Base-by-base conservation (phyloP, 2,329 filamentous ascomycete genomes). In the Meredithiella fracta region DNA sequence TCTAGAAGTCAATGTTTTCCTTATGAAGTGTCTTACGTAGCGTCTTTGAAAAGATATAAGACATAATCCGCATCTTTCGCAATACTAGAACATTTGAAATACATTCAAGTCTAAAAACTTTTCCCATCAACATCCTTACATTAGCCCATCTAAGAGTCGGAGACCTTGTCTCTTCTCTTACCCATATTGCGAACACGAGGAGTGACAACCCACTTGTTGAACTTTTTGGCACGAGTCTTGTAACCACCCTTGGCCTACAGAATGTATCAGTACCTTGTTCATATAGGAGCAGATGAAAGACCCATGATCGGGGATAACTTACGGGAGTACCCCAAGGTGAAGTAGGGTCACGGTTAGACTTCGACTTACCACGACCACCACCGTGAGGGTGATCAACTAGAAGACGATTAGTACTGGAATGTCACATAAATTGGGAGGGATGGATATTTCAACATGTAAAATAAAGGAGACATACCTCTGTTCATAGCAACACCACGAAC, bases 401-500 rank as follows among this genome's bases (percentile, higher is more conserved):
- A 59, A 53, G 29, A 15, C 22, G 22, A 26, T 56, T 51, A 56
- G 54, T 40, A 31, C 37, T 56, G 26, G 44, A n/a, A 15, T 54
- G 20, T 44, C 23, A 42, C 17, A 15, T 25, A 40, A 20, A 23
- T 49, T n/a, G 44, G 20, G 25, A 49, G 44, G 23, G 44, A 26
- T 49, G 22, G 11, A 22, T 22, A 23, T 29, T 14, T 25, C 20
- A 40, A 22, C n/a, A 2, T 25, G 14, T 14, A 49, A 23, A 8
- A 25, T 31, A 11, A 11, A 11, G 34, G 38, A 23, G 3, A 42
- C 77, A 66, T 72, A 87, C 85, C 80, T 68, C 91, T 89, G 74
- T 98, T 98, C 94, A 98, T 98, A 60, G 94, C 92, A 64, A 97
- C 73, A 84, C 92, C 94, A 74, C 94, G 83, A 47, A 98, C 92